Base-by-base conservation (phyloP, 805 yeast species). In the Saturnispora saitoi region DNA sequence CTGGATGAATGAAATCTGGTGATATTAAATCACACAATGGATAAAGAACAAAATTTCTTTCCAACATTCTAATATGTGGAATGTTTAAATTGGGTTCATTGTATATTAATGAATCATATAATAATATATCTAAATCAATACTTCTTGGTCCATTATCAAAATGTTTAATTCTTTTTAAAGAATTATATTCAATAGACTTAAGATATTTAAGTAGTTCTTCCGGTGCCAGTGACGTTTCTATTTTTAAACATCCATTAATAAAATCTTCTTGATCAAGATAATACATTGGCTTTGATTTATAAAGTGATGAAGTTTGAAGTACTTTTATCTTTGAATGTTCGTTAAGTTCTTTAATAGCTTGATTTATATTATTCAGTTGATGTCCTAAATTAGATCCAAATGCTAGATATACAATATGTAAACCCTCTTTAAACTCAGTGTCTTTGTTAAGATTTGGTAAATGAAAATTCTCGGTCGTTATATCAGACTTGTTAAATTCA, bases 231-330 rank as follows among this genome's bases (percentile, higher is more conserved):
- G 54, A 54, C 0, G 96, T 90, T n/a, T 65, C 51, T 14, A 85
- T 70, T 54, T 82, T 77, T 14, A 87, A 60, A 3, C 81, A 95
- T 2, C 97, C 98, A 63, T 93, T 93, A 56, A 81, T 68, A 59
- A 93, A 93, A 57, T 80, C 81, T 2, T 79, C 74, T 66, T 93
- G 99, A 48, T 88, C 86, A 32, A 73, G 64, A 53, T 74, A 79
- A 64, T 89, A 93, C 98, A 93, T 91, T 36, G 99, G 98, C 57
- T 83, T 86, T 19, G 96, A 86, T 50, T 83, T 80, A 63, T 87
- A 93, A 48, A 91, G 66, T 0, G 95, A 78, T 0, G 98, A 90
- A 0, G 91, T 77, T 3, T 75, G 70, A 3, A 71, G 50, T 0
- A 93, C 75, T 11, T 64, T 55, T 17, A 86, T 70, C 15, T 65